Evolutionary conservation across 345 rosid species (phyloP).

Genomic region (Gossypium raimondii): DNA sequence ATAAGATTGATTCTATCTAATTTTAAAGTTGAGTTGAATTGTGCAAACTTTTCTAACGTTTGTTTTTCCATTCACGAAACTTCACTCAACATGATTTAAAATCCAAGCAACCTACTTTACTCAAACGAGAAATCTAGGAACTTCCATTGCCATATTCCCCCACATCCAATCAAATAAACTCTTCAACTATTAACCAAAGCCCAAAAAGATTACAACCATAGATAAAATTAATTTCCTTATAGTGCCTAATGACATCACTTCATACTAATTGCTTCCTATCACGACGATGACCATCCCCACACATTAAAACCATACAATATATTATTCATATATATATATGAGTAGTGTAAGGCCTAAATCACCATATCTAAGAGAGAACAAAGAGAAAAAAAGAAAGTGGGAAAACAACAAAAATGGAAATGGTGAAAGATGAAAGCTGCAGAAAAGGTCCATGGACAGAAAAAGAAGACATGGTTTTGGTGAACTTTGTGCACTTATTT

Average conservation of each 20-base stretch:
- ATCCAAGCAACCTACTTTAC: no score
- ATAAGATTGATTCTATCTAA: no score
- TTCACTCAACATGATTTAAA: no score
- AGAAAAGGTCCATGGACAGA: constrained; percentile 99
- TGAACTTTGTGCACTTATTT: constrained; percentile 80
- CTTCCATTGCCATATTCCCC: no score
- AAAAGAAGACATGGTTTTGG: constrained; percentile 77
- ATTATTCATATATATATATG: constrained; percentile 31
- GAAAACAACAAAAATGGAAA: constrained; percentile 30
- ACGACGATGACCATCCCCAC: constrained; percentile 36
- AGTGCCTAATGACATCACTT: constrained; percentile 61
- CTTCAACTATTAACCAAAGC: no score
- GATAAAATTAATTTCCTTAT: constrained; percentile 42
- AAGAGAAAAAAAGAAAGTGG: neutral
- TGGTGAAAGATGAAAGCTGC: constrained; percentile 53
- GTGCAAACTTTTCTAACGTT: no score
- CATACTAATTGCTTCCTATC: constrained; percentile 15
- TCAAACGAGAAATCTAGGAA: no score
- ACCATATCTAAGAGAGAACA: constrained; percentile 13
- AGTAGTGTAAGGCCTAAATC: constrained; percentile 21
- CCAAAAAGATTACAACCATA: constrained; percentile 28
- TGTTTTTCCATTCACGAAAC: no score
- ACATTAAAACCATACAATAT: neutral
- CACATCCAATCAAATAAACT: no score
- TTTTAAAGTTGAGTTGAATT: no score